Conservation (phyloP, 805 yeast species). For the Kurtzmaniella cleridarum region DNA sequence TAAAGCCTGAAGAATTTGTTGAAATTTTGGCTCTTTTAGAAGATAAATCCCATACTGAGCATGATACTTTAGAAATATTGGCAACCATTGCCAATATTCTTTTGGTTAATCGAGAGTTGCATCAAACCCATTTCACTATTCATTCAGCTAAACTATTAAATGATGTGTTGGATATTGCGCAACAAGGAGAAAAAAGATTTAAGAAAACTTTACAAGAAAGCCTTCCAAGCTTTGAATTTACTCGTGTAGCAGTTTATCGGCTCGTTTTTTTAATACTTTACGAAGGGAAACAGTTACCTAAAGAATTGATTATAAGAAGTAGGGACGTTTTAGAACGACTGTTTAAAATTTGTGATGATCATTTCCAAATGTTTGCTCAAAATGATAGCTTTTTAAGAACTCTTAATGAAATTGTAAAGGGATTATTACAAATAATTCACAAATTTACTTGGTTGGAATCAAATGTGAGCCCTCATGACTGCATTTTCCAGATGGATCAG, state of each 20-base stretch:
- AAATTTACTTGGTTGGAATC: slow-evolving; percentile 8
- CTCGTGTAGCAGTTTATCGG: slow-evolving; percentile 15
- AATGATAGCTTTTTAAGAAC: slow-evolving; percentile 6
- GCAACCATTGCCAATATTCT: slow-evolving; percentile 23
- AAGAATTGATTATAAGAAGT: slow-evolving; percentile 6
- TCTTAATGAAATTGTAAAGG: slow-evolving; percentile 18
- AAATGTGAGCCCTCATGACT: background rate
- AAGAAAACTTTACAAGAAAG: slow-evolving; percentile 1
- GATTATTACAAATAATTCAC: slow-evolving; percentile 20
- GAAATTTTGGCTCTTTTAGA: slow-evolving; percentile 6
- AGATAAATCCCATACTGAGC: background rate
- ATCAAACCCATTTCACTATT: slow-evolving; percentile 14
- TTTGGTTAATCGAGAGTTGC: slow-evolving; percentile 18
- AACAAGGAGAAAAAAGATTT: background rate
- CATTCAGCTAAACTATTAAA: slow-evolving; percentile 9
- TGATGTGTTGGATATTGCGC: slow-evolving; percentile 6
- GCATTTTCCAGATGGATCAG: slow-evolving; percentile 1
- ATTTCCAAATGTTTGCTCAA: slow-evolving; percentile 1
- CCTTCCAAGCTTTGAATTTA: slow-evolving; percentile 6
- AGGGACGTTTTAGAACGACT: slow-evolving; percentile 11
- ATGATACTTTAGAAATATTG: slow-evolving; percentile 9
- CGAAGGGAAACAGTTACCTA: slow-evolving; percentile 12
- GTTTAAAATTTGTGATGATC: slow-evolving; percentile 9
- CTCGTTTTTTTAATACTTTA: slow-evolving; percentile 19
- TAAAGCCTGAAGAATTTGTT: slow-evolving; percentile 7